Evolutionary conservation across 352 stramenopile species (phyloP).

Genomic region (Phytopythium mirpurense): DNA sequence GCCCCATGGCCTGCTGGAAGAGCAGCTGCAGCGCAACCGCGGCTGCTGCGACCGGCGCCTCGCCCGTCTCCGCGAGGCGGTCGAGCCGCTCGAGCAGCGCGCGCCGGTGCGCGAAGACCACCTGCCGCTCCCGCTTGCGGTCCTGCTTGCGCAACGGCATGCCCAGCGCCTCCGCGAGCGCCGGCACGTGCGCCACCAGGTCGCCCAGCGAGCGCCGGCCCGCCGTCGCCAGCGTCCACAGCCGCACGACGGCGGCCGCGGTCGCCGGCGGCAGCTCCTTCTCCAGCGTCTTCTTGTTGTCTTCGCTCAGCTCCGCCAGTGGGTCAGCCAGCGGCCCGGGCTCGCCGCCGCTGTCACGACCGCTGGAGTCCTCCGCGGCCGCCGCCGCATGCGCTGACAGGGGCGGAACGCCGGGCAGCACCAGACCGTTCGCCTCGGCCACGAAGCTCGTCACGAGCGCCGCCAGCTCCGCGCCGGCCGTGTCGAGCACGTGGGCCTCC

Average conservation of each 20-base stretch:
- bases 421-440: slow-evolving; percentile 49
- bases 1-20: slow-evolving; percentile 58
- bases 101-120: slow-evolving; percentile 64
- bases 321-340: background rate
- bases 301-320: slow-evolving; percentile 40
- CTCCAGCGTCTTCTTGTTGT: slow-evolving; percentile 66
- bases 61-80: slow-evolving; percentile 4
- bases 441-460: slow-evolving; percentile 63
- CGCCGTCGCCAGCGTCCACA: slow-evolving; percentile 69
- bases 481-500: slow-evolving; percentile 49
- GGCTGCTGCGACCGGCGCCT: slow-evolving; percentile 7
- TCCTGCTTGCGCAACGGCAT: slow-evolving; percentile 78
- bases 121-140: slow-evolving; percentile 77
- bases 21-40: slow-evolving; percentile 48
- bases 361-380: too few relatives aligned
- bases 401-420: slow-evolving; percentile 41
- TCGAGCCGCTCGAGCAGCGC: slow-evolving; percentile 39
- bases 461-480: slow-evolving; percentile 43
- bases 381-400: slow-evolving; percentile 17
- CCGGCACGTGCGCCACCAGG: slow-evolving; percentile 52
- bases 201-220: slow-evolving; percentile 52
- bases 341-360: slow-evolving; percentile 4
- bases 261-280: slow-evolving; percentile 41
- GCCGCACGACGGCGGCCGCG: slow-evolving; percentile 40
- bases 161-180: slow-evolving; percentile 53